Percentiles rank a stretch among this genome's conserved stretches.
Evolutionary conservation across 73 alveolate genomes (phyloP).

Genomic region (Durusdinium trenchii): DNA sequence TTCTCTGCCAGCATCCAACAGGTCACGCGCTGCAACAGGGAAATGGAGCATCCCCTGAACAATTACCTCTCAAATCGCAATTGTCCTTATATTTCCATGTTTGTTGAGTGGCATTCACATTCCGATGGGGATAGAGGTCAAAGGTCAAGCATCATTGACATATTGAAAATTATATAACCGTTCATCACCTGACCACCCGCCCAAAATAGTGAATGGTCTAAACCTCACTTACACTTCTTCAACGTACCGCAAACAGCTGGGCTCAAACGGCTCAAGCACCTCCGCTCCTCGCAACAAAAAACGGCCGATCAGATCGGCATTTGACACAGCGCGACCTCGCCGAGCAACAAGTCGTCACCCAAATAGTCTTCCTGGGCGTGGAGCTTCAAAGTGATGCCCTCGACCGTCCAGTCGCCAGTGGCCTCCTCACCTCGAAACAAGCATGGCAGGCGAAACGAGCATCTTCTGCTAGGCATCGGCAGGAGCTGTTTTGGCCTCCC

Average conservation of each 20-base stretch:
- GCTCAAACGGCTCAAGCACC: not conserved
- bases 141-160: too few relatives aligned
- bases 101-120: too few relatives aligned
- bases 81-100: too few relatives aligned
- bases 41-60: too few relatives aligned
- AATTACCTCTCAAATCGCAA: too few relatives aligned
- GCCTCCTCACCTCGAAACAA: not conserved
- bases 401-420: conserved; percentile 49
- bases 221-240: not conserved
- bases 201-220: not conserved
- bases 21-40: too few relatives aligned
- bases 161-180: not conserved
- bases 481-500: not conserved
- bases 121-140: too few relatives aligned
- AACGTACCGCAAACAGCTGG: not conserved
- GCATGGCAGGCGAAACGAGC: not conserved
- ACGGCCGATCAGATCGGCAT: too few relatives aligned
- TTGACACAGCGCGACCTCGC: not conserved
- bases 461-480: not conserved
- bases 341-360: conserved; percentile 3
- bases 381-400: conserved; percentile 19
- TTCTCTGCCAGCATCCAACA: too few relatives aligned
- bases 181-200: not conserved
- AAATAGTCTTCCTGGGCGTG: conserved; percentile 1
- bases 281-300: too few relatives aligned